These are phyloP conservation scores for Pythium rishiriense DNA, from an alignment of 352 stramenopile species.

Conservation along the genomic window DNA sequence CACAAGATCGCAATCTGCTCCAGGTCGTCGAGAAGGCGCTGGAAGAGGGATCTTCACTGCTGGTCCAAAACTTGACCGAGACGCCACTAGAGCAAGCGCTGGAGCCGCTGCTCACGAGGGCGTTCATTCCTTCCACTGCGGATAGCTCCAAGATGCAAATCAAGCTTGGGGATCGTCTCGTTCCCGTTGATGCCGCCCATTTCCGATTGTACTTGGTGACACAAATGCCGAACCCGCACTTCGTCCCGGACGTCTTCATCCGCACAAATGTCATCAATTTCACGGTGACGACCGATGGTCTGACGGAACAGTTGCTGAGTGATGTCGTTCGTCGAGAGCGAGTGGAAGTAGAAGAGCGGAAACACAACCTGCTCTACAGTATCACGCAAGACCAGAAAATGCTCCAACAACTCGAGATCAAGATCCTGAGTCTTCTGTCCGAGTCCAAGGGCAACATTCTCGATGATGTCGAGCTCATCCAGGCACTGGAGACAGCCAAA, in stretches of 20 bases:
- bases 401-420: slow-evolving; percentile 90
- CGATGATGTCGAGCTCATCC: slow-evolving; percentile 87
- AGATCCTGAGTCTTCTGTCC: slow-evolving; percentile 87
- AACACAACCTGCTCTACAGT: slow-evolving; percentile 80
- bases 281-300: slow-evolving; percentile 87
- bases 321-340: slow-evolving; percentile 86
- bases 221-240: slow-evolving; percentile 91
- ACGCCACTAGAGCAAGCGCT: slow-evolving; percentile 47
- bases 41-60: slow-evolving; percentile 37
- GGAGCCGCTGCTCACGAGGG: slow-evolving; percentile 49
- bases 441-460: slow-evolving; percentile 89
- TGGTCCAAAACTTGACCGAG: slow-evolving; percentile 65
- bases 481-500: slow-evolving; percentile 65
- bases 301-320: slow-evolving; percentile 90
- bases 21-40: slow-evolving; percentile 45
- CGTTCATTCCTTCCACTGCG: slow-evolving; percentile 12
- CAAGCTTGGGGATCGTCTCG: slow-evolving; percentile 66
- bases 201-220: slow-evolving; percentile 93
- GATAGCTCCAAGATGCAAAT: slow-evolving; percentile 31
- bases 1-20: slow-evolving; percentile 43
- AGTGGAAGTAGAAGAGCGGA: slow-evolving; percentile 86
- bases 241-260: slow-evolving; percentile 91
- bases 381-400: slow-evolving; percentile 90
- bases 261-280: slow-evolving; percentile 94
- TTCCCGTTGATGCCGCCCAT: slow-evolving; percentile 63